Evolutionary conservation across 1,139 yeast genomes (phyloP).

Genomic region (Yarrowia galli): DNA sequence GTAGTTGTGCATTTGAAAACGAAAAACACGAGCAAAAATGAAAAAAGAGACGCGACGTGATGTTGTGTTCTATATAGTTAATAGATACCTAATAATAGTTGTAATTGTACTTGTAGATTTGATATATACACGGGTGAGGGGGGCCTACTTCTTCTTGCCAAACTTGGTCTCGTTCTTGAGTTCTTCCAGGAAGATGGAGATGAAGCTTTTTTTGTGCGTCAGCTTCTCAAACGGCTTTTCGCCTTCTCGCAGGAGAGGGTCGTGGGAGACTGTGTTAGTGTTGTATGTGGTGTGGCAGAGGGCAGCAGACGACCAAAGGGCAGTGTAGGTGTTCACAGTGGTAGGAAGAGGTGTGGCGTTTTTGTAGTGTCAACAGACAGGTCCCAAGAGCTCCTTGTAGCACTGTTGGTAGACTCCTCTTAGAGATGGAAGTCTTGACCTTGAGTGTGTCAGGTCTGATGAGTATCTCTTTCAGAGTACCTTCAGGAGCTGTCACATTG

Average conservation of each 20-base stretch:
- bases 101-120: not conserved
- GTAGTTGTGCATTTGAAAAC: not conserved
- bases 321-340: too few species aligned
- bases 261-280: slow-evolving; percentile 25
- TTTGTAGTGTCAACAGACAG: too few species aligned
- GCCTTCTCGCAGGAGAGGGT: slow-evolving; percentile 35
- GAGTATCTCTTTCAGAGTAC: too few species aligned
- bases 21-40: not conserved
- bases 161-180: slow-evolving; percentile 33
- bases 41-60: not conserved
- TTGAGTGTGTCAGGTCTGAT: too few species aligned
- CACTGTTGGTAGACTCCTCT: too few species aligned
- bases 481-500: too few species aligned
- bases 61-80: slow-evolving; percentile 11
- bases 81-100: slow-evolving; percentile 18
- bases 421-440: too few species aligned
- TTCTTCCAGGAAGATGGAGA: slow-evolving; percentile 37
- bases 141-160: slow-evolving; percentile 36
- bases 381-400: too few species aligned
- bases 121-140: not conserved
- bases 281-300: too few species aligned
- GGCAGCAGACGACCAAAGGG: too few species aligned
- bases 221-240: slow-evolving; percentile 36
- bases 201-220: slow-evolving; percentile 31
- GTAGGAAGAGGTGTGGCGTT: too few species aligned